phyloP scores from a whole-genome alignment of 331 rosid species.

The Stylosanthes scabra region DNA sequence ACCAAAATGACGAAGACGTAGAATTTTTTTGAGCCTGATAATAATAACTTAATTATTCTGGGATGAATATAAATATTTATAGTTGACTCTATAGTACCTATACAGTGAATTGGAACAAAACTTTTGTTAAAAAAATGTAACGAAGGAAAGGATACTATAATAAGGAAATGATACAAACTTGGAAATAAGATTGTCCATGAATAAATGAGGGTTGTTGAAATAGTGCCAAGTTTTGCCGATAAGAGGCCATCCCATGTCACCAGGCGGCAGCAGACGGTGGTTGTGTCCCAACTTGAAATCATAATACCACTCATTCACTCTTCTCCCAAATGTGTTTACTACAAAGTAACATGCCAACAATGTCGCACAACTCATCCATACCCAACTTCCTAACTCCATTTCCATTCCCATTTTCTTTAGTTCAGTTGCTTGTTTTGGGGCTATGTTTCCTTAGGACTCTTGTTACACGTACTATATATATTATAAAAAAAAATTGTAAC shows the following conservation, averaged over 20 bases:
- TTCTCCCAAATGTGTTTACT: neutral
- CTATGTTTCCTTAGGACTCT: no score
- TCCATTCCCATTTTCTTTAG: neutral
- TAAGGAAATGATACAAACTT: neutral
- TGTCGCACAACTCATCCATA: neutral
- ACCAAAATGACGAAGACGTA: no score
- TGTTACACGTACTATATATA: no score
- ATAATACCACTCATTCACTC: slow-evolving; percentile 25
- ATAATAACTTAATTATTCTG: no score
- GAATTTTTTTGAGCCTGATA: no score
- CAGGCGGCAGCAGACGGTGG: slow-evolving; percentile 16
- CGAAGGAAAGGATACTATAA: no score
- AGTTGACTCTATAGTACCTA: no score
- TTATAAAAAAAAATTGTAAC: no score
- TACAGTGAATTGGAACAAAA: no score
- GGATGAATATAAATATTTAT: no score
- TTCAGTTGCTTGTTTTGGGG: no score
- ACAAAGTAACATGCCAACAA: neutral
- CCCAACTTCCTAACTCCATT: neutral
- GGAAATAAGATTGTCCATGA: neutral
- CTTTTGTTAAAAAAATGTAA: no score
- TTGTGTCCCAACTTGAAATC: slow-evolving; percentile 1
- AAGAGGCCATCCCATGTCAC: slow-evolving; percentile 27
- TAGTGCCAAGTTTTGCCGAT: neutral
- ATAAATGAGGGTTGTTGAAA: slow-evolving; percentile 23